These are phyloP conservation scores for Cordia subcordata DNA, from an alignment of 257 asterid species.

Conservation along the genomic window DNA sequence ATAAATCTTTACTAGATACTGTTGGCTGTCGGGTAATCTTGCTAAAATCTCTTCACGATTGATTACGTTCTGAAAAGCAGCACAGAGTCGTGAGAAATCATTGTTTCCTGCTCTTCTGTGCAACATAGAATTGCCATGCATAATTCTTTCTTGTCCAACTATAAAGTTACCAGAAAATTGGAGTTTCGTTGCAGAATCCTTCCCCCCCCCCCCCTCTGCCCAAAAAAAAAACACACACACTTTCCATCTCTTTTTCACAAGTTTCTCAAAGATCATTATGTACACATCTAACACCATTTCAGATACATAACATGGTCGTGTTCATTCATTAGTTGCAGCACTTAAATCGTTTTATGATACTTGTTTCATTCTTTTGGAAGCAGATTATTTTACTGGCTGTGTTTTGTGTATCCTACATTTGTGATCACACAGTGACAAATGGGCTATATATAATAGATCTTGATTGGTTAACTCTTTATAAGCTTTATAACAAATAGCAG, in stretches of 20 bases:
- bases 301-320: background rate
- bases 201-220: too few relatives aligned
- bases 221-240: too few relatives aligned
- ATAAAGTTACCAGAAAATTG: background rate
- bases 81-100: background rate
- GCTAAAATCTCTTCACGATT: background rate
- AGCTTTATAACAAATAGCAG: too few relatives aligned
- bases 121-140: background rate
- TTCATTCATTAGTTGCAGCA: too few relatives aligned
- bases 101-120: background rate
- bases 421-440: too few relatives aligned
- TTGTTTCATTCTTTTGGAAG: background rate
- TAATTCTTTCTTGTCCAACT: background rate
- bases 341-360: too few relatives aligned
- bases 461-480: too few relatives aligned
- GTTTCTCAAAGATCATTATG: background rate
- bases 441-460: too few relatives aligned
- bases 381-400: background rate
- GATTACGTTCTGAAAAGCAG: background rate
- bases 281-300: background rate
- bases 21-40: constrained; percentile 66
- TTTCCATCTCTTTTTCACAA: background rate
- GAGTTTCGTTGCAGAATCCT: background rate
- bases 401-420: too few relatives aligned
- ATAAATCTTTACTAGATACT: constrained; percentile 43